Conservation (phyloP, 169 alveolate species). For the Plasmodium falciparum region DNA sequence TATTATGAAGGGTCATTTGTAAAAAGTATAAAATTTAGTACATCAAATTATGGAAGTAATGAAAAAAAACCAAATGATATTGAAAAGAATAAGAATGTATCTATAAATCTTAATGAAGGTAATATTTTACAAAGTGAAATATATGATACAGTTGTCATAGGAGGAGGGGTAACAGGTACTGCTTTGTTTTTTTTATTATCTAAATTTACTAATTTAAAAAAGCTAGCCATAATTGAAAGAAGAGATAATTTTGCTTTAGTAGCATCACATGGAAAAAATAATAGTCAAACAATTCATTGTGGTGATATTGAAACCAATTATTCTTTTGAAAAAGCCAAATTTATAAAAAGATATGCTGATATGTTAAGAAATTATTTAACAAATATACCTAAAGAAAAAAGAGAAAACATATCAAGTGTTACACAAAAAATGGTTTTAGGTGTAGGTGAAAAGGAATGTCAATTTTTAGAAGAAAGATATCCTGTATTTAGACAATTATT, state of each 20-base stretch:
- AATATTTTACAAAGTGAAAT: slow-evolving; percentile 52
- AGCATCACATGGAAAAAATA: slow-evolving; percentile 89
- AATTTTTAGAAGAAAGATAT: slow-evolving; percentile 84
- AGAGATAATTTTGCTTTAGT: slow-evolving; percentile 86
- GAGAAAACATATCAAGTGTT: slow-evolving; percentile 78
- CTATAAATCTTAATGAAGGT: slow-evolving; percentile 9
- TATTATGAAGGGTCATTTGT: background rate
- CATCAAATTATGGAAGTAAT: background rate
- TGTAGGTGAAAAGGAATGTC: slow-evolving; percentile 89
- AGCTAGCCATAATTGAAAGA: slow-evolving; percentile 87
- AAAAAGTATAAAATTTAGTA: slow-evolving; percentile 14
- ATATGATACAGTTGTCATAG: slow-evolving; percentile 87
- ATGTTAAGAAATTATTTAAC: slow-evolving; percentile 88
- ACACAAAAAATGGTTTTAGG: slow-evolving; percentile 91
- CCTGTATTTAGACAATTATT: slow-evolving; percentile 80
- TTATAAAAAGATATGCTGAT: slow-evolving; percentile 89
- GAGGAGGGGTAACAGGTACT: slow-evolving; percentile 92
- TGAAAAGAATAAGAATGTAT: slow-evolving; percentile 4
- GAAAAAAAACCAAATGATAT: background rate
- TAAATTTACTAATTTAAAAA: slow-evolving; percentile 85
- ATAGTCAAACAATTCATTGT: slow-evolving; percentile 91
- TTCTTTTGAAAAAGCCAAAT: slow-evolving; percentile 86
- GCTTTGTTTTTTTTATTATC: slow-evolving; percentile 88
- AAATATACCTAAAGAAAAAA: slow-evolving; percentile 80
- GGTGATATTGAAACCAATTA: slow-evolving; percentile 92